Conservation (phyloP, 768 basidiomycete species). For the Psilocybe subaeruginosa region DNA sequence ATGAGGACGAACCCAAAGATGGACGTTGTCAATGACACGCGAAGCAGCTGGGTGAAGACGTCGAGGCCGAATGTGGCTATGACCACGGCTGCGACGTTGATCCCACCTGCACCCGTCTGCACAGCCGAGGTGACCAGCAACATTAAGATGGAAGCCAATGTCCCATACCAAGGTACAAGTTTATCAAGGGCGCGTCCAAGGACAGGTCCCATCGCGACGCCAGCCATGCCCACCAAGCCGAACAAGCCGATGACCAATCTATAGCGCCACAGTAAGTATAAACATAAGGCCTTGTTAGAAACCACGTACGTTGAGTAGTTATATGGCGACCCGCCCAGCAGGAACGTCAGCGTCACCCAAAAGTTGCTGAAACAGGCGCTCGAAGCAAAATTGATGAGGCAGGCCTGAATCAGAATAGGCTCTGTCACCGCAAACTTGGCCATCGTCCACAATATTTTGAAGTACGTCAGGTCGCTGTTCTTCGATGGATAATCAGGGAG, state of each 20-base stretch:
- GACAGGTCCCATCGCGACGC: constrained; percentile 69
- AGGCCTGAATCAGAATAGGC: constrained; percentile 73
- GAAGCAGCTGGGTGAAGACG: constrained; percentile 71
- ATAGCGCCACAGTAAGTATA: not conserved
- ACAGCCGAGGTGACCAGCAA: constrained; percentile 60
- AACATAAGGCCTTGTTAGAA: not conserved
- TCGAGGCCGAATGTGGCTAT: constrained; percentile 75
- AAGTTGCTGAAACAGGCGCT: constrained; percentile 64
- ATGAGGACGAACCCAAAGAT: constrained; percentile 50
- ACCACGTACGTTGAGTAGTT: constrained; percentile 67
- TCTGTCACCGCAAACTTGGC: constrained; percentile 75
- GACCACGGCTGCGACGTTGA: constrained; percentile 71
- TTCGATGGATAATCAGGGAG: constrained; percentile 89
- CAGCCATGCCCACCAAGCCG: constrained; percentile 73
- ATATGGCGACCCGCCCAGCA: constrained; percentile 78
- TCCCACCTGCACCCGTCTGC: constrained; percentile 70
- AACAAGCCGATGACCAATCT: constrained; percentile 71
- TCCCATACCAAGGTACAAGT: constrained; percentile 79
- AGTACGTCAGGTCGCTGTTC: constrained; percentile 65
- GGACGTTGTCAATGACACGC: constrained; percentile 65
- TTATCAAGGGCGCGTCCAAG: constrained; percentile 70
- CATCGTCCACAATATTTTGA: constrained; percentile 75
- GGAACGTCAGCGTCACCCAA: constrained; percentile 82
- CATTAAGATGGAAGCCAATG: constrained; percentile 53
- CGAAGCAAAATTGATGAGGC: constrained; percentile 61